These are phyloP conservation scores for Plasmopara muralis DNA, from an alignment of 352 stramenopile genomes.

Conservation along the genomic window DNA sequence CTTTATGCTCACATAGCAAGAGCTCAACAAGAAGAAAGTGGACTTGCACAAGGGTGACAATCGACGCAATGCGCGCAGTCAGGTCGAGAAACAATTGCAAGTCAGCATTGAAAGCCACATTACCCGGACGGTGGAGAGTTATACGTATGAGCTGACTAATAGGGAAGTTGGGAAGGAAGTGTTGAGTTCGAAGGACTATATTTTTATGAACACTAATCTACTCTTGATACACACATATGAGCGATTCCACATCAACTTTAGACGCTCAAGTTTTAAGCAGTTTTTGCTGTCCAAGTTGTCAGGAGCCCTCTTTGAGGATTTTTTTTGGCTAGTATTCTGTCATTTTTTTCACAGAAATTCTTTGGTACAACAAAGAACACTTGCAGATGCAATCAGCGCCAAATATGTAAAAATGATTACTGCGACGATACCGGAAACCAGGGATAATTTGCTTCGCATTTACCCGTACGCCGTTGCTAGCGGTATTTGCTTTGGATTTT, in stretches of 20 bases:
- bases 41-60: constrained; percentile 72
- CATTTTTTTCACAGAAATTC: constrained; percentile 82
- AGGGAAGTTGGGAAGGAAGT: too few relatives aligned
- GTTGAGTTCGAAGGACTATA: too few relatives aligned
- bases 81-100: constrained; percentile 85
- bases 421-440: constrained; percentile 2
- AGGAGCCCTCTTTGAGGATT: constrained; percentile 75
- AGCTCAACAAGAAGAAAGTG: constrained; percentile 78
- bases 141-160: too few relatives aligned
- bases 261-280: constrained; percentile 77
- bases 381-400: too few relatives aligned
- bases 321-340: constrained; percentile 89
- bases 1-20: constrained; percentile 28
- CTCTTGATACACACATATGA: too few relatives aligned
- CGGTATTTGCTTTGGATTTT: constrained; percentile 73
- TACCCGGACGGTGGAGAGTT: constrained; percentile 65
- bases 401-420: too few relatives aligned
- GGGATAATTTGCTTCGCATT: constrained; percentile 85
- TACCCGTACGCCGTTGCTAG: constrained; percentile 83
- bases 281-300: constrained; percentile 76
- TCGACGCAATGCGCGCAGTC: constrained; percentile 58
- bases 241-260: constrained; percentile 38
- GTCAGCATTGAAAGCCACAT: constrained; percentile 84
- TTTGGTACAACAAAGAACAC: too few relatives aligned
- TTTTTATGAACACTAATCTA: too few relatives aligned